A percentile compares a stretch with the other conserved stretches of the same genome.
These are phyloP conservation scores for Debaryomyces castellii DNA, from an alignment of 805 yeast genomes.

Conservation along the genomic window DNA sequence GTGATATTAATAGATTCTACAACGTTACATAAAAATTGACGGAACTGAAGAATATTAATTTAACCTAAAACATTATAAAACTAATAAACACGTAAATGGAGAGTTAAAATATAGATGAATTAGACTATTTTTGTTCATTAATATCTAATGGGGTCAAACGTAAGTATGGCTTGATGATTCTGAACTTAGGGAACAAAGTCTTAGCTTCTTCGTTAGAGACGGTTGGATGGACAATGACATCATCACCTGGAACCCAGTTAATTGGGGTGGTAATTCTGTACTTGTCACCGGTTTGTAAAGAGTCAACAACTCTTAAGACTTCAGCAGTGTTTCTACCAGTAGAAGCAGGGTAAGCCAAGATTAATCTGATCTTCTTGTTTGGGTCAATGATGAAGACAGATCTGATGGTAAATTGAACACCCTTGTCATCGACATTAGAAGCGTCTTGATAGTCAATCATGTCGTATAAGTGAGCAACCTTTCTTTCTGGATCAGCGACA, in stretches of 20 bases:
- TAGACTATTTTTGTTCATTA: constrained; percentile 15
- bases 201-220: constrained; percentile 64
- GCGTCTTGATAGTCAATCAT: constrained; percentile 74
- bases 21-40: not conserved
- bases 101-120: not conserved
- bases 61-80: not conserved
- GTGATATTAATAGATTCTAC: not conserved
- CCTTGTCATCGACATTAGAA: constrained; percentile 63
- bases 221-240: constrained; percentile 88
- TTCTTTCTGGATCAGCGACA: constrained; percentile 82
- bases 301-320: constrained; percentile 86
- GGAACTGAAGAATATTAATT: not conserved
- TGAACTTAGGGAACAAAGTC: constrained; percentile 82
- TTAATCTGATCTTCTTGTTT: constrained; percentile 79
- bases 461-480: constrained; percentile 70
- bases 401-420: constrained; percentile 84
- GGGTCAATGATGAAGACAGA: constrained; percentile 93
- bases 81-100: not conserved
- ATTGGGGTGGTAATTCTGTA: constrained; percentile 87
- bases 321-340: constrained; percentile 93
- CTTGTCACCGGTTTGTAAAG: constrained; percentile 81
- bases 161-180: constrained; percentile 86
- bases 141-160: constrained; percentile 55
- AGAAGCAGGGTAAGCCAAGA: constrained; percentile 88
- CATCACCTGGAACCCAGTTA: constrained; percentile 87